Percentiles rank a stretch among this genome's conserved stretches.
Evolutionary conservation across 176 grass and related monocot species (phyloP).

Genomic region (Areca catechu): DNA sequence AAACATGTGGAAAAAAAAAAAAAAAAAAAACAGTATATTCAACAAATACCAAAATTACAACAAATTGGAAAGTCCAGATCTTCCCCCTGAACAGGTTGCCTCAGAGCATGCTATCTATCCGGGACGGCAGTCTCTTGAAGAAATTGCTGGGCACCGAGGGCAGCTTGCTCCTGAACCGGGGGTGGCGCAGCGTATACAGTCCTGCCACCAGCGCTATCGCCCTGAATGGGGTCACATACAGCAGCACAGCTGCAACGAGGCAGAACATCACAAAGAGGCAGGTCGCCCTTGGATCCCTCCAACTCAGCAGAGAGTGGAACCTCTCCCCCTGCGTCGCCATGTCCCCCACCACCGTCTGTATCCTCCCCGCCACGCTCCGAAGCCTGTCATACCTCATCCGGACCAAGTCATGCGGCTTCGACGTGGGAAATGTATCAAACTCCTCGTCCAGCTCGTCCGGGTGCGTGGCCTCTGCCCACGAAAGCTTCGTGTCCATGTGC

Average conservation of each 20-base stretch:
- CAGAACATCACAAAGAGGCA: constrained; percentile 13
- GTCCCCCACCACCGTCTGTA: constrained; percentile 17
- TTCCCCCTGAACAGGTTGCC: too few species aligned
- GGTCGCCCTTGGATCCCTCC: constrained; percentile 15
- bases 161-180: constrained; percentile 18
- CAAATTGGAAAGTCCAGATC: too few species aligned
- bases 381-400: constrained; percentile 17
- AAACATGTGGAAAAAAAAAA: too few species aligned
- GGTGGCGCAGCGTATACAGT: constrained; percentile 10
- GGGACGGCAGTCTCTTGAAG: constrained; percentile 15
- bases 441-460: too few species aligned
- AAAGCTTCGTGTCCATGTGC: constrained; percentile 20
- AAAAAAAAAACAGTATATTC: too few species aligned
- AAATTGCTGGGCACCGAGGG: constrained; percentile 18
- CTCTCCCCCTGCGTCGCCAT: constrained; percentile 19
- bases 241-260: constrained; percentile 3
- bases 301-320: constrained; percentile 13
- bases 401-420: constrained; percentile 1
- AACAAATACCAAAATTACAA: too few species aligned
- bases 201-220: constrained; percentile 9
- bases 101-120: constrained; percentile 21
- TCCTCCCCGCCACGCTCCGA: constrained; percentile 17
- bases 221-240: constrained; percentile 17
- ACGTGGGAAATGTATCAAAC: too few species aligned
- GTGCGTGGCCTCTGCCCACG: constrained; percentile 4